Base-by-base conservation (phyloP, 345 rosid genomes). In the Durio zibethinus region DNA sequence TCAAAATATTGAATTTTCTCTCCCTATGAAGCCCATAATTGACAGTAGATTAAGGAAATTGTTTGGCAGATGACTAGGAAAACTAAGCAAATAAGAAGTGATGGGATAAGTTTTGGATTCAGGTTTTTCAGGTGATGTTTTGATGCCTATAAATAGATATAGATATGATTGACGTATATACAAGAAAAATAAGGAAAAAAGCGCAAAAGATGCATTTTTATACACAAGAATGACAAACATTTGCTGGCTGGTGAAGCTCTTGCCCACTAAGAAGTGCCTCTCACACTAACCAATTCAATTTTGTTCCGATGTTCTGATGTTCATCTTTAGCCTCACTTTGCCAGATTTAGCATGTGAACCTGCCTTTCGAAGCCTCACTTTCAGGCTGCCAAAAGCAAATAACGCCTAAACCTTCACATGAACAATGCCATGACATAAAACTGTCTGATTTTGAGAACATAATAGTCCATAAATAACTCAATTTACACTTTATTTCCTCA, bases 261-360 rank as follows among this genome's bases (percentile, higher is more conserved):
- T n/a, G n/a, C n/a, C n/a, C n/a, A n/a, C n/a, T n/a, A n/a, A n/a
- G n/a, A 33, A 33, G 78, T 72, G 78, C 73, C 16, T 25, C 57
- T 35, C 69, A 12, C 53, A 23, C 79, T 31, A 9, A 10, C 72
- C 80, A 66, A 25, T 62, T 59, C 78, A 75, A 1, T 56, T 59
- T 77, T 77, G 82, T 61, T 76, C 31, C 11, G 56, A 62, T 50
- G 25, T 29, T 72, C 6, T 60, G 35, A 12, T 45, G 68, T 15
- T 56, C 14, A 42, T 66, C 38, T n/a, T 63, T 48, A 38, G 73
- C 52, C 63, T 60, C 1, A 18, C 56, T 52, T 15, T 25, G 74
- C 77, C 75, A 52, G 48, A 64, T 12, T 31, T 47, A 5, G n/a
- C 79, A 60, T 48, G 78, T 65, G 73, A 50, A 84, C 71, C 52